A percentile compares a stretch with the other conserved stretches of the same genome.
Evolutionary conservation across 257 asterid species (phyloP).

Genomic region (Thymus mandschuricus): DNA sequence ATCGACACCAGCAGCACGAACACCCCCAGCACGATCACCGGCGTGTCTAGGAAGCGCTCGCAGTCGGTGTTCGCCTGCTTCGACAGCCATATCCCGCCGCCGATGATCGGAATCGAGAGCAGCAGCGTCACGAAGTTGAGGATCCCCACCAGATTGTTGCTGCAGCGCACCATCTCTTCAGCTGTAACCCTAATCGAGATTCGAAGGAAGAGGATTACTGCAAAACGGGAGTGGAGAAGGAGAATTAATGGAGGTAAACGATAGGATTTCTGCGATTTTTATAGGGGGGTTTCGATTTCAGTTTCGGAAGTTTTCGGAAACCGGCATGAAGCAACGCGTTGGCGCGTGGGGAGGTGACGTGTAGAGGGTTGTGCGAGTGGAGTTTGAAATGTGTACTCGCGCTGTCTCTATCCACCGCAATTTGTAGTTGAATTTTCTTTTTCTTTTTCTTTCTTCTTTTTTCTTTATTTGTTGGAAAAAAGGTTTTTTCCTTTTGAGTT

Average conservation of each 20-base stretch:
- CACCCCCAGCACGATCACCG: slow-evolving; percentile 74
- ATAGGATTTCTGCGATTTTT: background rate
- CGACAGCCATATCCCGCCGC: slow-evolving; percentile 84
- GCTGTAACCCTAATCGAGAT: background rate
- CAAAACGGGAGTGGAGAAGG: background rate
- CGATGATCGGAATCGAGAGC: slow-evolving; percentile 77
- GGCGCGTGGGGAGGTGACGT: slow-evolving; percentile 29
- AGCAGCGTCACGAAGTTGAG: slow-evolving; percentile 67
- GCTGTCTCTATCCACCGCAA: slow-evolving; percentile 4
- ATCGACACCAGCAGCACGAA: slow-evolving; percentile 72
- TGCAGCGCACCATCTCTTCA: slow-evolving; percentile 56
- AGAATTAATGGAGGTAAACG: background rate
- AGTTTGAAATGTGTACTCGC: slow-evolving; percentile 16
- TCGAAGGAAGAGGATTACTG: background rate
- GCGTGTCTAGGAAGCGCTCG: slow-evolving; percentile 77
- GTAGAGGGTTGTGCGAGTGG: slow-evolving; percentile 5
- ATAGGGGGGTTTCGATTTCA: slow-evolving; percentile 2
- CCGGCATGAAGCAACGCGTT: slow-evolving; percentile 38
- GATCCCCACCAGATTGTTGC: slow-evolving; percentile 77
- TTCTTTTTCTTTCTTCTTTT: background rate
- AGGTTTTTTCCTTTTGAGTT: background rate
- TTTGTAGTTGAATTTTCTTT: background rate
- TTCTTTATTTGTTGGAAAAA: background rate
- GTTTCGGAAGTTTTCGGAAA: slow-evolving; percentile 3
- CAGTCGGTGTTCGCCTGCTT: slow-evolving; percentile 74